Evolutionary conservation across 495 filamentous ascomycete species (phyloP).

Genomic region (Aspergillus diversus): DNA sequence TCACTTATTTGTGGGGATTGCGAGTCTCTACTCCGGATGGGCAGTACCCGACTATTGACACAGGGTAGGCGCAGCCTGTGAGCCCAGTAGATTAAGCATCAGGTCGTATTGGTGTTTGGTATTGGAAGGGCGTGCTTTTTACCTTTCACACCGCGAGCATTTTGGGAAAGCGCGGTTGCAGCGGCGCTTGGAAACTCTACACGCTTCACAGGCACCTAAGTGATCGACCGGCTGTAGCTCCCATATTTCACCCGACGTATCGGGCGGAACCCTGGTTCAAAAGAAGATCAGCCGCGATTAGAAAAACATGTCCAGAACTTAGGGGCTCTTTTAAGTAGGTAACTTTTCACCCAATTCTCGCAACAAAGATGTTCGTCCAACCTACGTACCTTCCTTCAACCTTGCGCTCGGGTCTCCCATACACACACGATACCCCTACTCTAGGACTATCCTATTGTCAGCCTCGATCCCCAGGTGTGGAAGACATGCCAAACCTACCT

Average conservation of each 20-base stretch:
- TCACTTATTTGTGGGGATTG: too few species aligned
- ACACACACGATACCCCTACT: too few species aligned
- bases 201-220: neutral
- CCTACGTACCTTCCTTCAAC: too few species aligned
- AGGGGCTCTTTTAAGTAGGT: too few species aligned
- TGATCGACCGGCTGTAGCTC: neutral
- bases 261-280: too few species aligned
- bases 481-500: neutral
- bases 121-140: neutral
- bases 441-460: too few species aligned
- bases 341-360: too few species aligned
- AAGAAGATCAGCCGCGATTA: neutral
- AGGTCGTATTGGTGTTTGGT: too few species aligned
- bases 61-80: neutral
- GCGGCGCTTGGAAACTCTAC: neutral
- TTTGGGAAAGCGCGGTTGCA: neutral
- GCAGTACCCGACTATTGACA: neutral
- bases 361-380: too few species aligned
- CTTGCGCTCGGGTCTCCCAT: too few species aligned
- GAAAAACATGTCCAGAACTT: too few species aligned
- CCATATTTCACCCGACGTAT: neutral
- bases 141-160: slow-evolving; percentile 3
- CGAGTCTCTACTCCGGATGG: too few species aligned
- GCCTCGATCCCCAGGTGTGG: neutral
- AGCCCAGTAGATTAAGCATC: neutral